phyloP scores from a whole-genome alignment of 345 rosid genomes.

The Gossypium mustelinum region DNA sequence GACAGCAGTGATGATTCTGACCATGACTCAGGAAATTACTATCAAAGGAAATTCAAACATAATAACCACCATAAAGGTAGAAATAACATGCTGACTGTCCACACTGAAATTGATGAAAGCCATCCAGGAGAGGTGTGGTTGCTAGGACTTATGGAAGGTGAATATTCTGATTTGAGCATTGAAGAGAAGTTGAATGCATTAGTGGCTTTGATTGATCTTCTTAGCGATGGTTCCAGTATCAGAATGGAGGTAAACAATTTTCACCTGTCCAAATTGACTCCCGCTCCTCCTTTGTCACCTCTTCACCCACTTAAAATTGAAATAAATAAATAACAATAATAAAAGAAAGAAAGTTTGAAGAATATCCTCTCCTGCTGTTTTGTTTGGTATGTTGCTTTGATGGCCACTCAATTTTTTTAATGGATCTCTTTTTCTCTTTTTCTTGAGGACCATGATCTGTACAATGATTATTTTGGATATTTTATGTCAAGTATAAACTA shows the following conservation, averaged over 20 bases:
- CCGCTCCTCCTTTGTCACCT: neutral
- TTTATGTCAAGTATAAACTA: neutral
- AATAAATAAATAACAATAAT: neutral
- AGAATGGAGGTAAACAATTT: constrained; percentile 65
- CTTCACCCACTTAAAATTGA: neutral
- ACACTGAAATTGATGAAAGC: constrained; percentile 94
- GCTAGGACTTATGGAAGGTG: constrained; percentile 90
- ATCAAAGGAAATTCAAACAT: constrained; percentile 32
- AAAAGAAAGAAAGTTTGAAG: neutral
- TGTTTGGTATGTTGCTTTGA: neutral
- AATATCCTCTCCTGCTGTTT: neutral
- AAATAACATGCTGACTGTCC: constrained; percentile 34
- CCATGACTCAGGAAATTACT: constrained; percentile 40
- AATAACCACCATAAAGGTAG: constrained; percentile 32
- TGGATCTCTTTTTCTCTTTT: neutral
- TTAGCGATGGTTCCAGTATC: constrained; percentile 70
- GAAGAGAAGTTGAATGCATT: constrained; percentile 81
- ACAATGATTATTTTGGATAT: neutral
- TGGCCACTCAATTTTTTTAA: neutral
- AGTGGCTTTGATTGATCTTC: constrained; percentile 77
- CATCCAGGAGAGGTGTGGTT: constrained; percentile 89
- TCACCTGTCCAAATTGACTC: neutral
- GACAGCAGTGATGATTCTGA: constrained; percentile 54
- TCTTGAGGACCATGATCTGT: neutral
- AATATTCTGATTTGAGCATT: constrained; percentile 82